A percentile compares a stretch with the other conserved stretches of the same genome.
Evolutionary conservation across 1,284 basidiomycete species (phyloP).

Genomic region (Porogramme epimiltina): DNA sequence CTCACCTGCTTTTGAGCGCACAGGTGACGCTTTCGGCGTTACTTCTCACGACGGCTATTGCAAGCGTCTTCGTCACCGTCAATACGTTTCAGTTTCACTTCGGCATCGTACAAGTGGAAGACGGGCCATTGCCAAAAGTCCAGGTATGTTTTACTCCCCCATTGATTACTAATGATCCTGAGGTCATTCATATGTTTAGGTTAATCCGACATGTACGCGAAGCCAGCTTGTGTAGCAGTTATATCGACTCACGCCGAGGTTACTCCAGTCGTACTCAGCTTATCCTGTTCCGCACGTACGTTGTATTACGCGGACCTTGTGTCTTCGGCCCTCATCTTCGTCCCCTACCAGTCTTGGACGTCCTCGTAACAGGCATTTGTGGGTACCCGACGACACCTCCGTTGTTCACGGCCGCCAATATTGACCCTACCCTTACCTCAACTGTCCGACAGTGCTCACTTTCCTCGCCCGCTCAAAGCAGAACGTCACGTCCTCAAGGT

Average conservation of each 20-base stretch:
- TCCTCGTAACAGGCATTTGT: slow-evolving; percentile 29
- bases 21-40: slow-evolving; percentile 23
- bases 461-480: slow-evolving; percentile 32
- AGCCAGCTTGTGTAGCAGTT: too few species aligned
- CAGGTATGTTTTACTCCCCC: slow-evolving; percentile 16
- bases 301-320: not conserved
- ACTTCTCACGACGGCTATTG: slow-evolving; percentile 23
- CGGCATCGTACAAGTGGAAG: slow-evolving; percentile 16
- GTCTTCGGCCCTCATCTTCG: too few species aligned
- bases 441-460: slow-evolving; percentile 24
- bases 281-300: slow-evolving; percentile 30
- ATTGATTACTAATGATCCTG: not conserved
- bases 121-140: slow-evolving; percentile 21
- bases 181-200: not conserved
- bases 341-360: slow-evolving; percentile 25
- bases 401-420: too few species aligned
- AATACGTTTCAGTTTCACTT: slow-evolving; percentile 22
- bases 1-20: not conserved
- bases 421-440: not conserved
- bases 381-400: slow-evolving; percentile 5
- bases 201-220: slow-evolving; percentile 15
- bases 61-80: slow-evolving; percentile 25
- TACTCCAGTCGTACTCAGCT: slow-evolving; percentile 25
- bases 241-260: too few species aligned
- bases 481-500: slow-evolving; percentile 27